Conservation (phyloP, 2,329 filamentous ascomycete species). For the Apiospora saccharicola region DNA sequence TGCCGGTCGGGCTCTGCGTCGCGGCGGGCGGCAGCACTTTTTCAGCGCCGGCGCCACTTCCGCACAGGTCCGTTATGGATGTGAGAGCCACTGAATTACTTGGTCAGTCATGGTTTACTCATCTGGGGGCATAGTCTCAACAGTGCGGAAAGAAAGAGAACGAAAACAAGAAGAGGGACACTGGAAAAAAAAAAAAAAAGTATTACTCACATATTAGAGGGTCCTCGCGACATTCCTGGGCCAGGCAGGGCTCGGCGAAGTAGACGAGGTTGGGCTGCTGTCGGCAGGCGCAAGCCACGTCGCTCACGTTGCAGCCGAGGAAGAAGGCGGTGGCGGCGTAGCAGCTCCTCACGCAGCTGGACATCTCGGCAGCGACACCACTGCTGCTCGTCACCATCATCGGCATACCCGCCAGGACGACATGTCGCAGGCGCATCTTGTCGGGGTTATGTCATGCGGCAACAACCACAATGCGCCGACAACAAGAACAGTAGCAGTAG, state of each 20-base stretch:
- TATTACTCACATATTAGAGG: background rate
- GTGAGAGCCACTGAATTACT: background rate
- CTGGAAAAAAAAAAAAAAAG: too few relatives aligned
- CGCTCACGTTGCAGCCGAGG: background rate
- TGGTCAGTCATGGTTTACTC: background rate
- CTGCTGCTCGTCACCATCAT: background rate
- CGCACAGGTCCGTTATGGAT: background rate
- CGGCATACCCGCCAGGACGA: background rate
- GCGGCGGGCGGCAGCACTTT: background rate
- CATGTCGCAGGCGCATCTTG: background rate
- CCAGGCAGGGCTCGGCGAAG: conserved; percentile 22
- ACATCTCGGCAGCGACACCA: background rate
- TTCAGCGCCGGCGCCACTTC: background rate
- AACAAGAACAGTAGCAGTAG: background rate
- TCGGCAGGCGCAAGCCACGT: conserved; percentile 9
- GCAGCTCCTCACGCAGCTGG: conserved; percentile 4
- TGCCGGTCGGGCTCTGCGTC: background rate
- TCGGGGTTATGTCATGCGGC: background rate
- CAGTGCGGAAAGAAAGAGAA: background rate
- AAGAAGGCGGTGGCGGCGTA: conserved; percentile 18
- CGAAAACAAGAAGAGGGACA: too few relatives aligned
- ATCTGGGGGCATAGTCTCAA: background rate
- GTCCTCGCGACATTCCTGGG: background rate
- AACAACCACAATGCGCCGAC: too few relatives aligned
- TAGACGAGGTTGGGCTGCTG: conserved; percentile 16